Base-by-base conservation (phyloP, 2,329 filamentous ascomycete genomes). In the Hymenoscyphus scutula region DNA sequence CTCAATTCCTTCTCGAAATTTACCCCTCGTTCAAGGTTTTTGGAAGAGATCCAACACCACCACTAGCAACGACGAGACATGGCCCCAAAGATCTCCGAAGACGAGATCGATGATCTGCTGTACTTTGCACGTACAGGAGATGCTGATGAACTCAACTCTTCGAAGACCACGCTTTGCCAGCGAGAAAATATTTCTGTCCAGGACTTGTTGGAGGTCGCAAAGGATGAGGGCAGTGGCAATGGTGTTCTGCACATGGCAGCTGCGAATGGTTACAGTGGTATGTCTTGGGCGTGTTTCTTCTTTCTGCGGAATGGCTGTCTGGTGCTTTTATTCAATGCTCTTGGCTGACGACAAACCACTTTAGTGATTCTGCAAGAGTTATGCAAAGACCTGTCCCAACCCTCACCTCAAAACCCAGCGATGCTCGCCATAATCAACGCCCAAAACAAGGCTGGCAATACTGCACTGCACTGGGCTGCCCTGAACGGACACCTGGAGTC, bases 391-490 rank as follows among this genome's bases (percentile, higher is more conserved):
- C 74, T 82, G 19, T 71, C 74, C 11, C 66, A 72, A 27, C 66
- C 69, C 10, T 59, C 71, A 8, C 70, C 71, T 4, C 72, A 74
- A 56, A 73, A 66, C 19, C 64, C 66, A 3, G 61, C 67, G 1
- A 70, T 72, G 68, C 66, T 73, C n/a, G 60, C 81, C 0, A 86
- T 88, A 68, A 76, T 92, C 27, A 89, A 92, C 70, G 79, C 82
- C 2, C 81, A 84, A 65, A 99, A 99, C 73, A 80, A 86, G 65
- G 89, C 90, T 54, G 93, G 92, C 53, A 98, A 97, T 78, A 97
- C 94, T 0, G 85, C 92, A 0, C 80, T 99, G 62, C 95, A 99
- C 78, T 98, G 93, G 93, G 94, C 94, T 0, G 90, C 92, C 0
- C 79, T 97, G 61, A 95, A 96, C 60, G 93, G 93, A 1, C 93